Conservation (phyloP, 164 flowering plant species). For the Cinnamomum chago region DNA sequence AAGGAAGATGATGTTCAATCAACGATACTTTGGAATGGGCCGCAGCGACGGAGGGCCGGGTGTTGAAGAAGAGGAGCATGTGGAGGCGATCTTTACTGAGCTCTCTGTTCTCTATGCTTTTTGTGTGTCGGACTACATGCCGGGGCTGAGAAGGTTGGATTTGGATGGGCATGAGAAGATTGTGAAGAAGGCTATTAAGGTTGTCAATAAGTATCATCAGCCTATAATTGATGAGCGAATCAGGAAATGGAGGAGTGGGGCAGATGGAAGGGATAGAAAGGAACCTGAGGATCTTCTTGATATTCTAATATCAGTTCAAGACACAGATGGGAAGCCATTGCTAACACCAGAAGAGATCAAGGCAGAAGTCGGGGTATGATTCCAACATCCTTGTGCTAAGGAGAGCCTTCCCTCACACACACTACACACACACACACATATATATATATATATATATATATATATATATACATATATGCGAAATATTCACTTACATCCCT, state of each 20-base stretch:
- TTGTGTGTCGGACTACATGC: slow-evolving; percentile 28
- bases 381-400: not conserved
- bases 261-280: not conserved
- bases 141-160: slow-evolving; percentile 26
- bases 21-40: slow-evolving; percentile 24
- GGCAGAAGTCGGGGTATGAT: slow-evolving; percentile 23
- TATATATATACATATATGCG: too few relatives aligned
- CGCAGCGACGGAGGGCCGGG: slow-evolving; percentile 25
- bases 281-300: slow-evolving; percentile 27
- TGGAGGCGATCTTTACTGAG: too few relatives aligned
- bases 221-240: slow-evolving; percentile 31
- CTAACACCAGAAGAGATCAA: slow-evolving; percentile 22
- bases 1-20: slow-evolving; percentile 1
- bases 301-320: slow-evolving; percentile 20
- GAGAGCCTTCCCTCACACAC: too few relatives aligned
- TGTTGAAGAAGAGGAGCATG: not conserved
- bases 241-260: slow-evolving; percentile 16
- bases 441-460: too few relatives aligned
- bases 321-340: slow-evolving; percentile 11
- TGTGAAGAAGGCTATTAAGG: slow-evolving; percentile 15
- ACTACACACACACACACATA: too few relatives aligned
- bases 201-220: slow-evolving; percentile 25
- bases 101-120: slow-evolving; percentile 13
- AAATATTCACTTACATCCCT: too few relatives aligned
- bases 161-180: slow-evolving; percentile 40